These are phyloP conservation scores for Simmondsia chinensis DNA, from an alignment of 148 eudicot genomes.

Conservation along the genomic window DNA sequence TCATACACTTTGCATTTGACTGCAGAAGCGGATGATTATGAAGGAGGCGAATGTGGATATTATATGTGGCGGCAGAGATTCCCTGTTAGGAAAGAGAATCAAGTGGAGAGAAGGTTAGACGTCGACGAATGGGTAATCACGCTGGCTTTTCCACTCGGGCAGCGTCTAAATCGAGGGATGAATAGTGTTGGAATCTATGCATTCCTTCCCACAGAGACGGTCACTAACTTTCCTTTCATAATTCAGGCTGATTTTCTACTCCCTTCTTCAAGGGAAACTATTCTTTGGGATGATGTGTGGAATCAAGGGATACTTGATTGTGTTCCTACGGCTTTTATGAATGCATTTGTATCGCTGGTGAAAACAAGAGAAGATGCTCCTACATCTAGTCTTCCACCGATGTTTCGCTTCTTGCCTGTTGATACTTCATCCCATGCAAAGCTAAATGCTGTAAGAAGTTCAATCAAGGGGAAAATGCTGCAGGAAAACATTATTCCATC, in stretches of 20 bases:
- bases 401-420: constrained; percentile 45
- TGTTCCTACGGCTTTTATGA: constrained; percentile 44
- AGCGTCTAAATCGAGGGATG: constrained; percentile 46
- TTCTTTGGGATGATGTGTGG: constrained; percentile 54
- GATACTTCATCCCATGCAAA: constrained; percentile 19
- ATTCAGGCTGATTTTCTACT: constrained; percentile 70
- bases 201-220: constrained; percentile 64
- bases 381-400: constrained; percentile 24
- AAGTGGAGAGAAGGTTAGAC: constrained; percentile 46
- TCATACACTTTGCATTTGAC: constrained; percentile 42
- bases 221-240: constrained; percentile 62
- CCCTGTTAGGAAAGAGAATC: constrained; percentile 35
- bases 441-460: constrained; percentile 35
- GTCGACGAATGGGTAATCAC: constrained; percentile 60
- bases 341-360: constrained; percentile 37
- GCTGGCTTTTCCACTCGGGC: constrained; percentile 58
- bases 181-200: constrained; percentile 49
- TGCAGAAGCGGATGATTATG: constrained; percentile 25
- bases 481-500: constrained; percentile 37
- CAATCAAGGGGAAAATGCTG: constrained; percentile 23
- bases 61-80: constrained; percentile 74
- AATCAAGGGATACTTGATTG: constrained; percentile 63
- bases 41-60: constrained; percentile 40
- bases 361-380: constrained; percentile 35
- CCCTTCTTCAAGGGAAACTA: constrained; percentile 59